A percentile compares a stretch with the other conserved stretches of the same genome.
phyloP scores from a whole-genome alignment of 1,284 basidiomycete genomes.

The Fomes fomentarius region DNA sequence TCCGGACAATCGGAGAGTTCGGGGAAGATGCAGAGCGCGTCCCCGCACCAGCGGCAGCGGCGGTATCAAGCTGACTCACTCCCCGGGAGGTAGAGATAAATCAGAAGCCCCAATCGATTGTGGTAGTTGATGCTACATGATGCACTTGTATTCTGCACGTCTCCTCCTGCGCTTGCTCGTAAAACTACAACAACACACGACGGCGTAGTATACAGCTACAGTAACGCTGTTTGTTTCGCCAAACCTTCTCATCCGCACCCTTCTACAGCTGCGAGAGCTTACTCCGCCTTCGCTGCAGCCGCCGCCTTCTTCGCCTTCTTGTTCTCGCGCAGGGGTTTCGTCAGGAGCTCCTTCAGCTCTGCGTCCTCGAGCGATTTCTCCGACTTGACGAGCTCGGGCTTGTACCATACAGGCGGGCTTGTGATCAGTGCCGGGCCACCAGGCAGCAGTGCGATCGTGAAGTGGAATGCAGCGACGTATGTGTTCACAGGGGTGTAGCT shows the following conservation, averaged over 20 bases:
- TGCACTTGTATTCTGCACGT: slow-evolving; percentile 23
- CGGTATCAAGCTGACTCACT: background rate
- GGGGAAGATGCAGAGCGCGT: slow-evolving; percentile 54
- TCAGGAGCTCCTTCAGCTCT: slow-evolving; percentile 78
- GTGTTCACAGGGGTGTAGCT: slow-evolving; percentile 83
- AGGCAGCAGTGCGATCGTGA: slow-evolving; percentile 89
- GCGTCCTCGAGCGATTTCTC: slow-evolving; percentile 90
- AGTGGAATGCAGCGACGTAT: slow-evolving; percentile 92
- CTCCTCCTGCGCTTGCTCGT: background rate
- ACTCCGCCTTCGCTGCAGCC: slow-evolving; percentile 42
- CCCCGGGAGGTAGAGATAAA: slow-evolving; percentile 1
- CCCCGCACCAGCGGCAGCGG: slow-evolving; percentile 8
- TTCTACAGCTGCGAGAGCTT: slow-evolving; percentile 28
- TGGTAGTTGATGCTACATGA: slow-evolving; percentile 23
- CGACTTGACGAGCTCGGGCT: slow-evolving; percentile 86
- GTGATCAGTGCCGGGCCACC: slow-evolving; percentile 87
- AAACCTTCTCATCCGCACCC: no score
- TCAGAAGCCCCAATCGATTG: slow-evolving; percentile 11
- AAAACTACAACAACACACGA: no score
- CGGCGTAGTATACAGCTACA: no score
- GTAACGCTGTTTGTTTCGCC: no score
- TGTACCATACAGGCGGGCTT: slow-evolving; percentile 90
- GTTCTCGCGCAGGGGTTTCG: slow-evolving; percentile 82
- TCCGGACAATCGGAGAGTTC: slow-evolving; percentile 83
- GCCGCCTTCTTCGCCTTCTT: slow-evolving; percentile 91